phyloP scores from a whole-genome alignment of 306 rosid genomes.

The Potentilla sterilis region DNA sequence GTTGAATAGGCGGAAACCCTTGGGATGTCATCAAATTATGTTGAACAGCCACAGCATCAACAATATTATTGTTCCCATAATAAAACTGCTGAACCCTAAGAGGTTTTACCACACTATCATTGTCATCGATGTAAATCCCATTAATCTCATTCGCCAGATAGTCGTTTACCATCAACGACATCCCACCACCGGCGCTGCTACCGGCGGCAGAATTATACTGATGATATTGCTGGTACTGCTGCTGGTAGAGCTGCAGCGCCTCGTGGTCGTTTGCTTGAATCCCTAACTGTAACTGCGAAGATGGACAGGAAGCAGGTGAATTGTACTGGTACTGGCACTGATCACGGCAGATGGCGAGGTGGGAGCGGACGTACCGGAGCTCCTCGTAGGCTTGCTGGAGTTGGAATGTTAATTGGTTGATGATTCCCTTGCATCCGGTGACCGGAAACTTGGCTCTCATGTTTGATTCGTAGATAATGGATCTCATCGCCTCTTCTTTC shows the following conservation, averaged over 20 bases:
- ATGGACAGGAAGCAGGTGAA: not conserved
- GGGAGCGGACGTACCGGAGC: not conserved
- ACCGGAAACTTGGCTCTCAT: conserved; percentile 40
- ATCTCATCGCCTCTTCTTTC: conserved; percentile 51
- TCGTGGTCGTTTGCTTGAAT: not conserved
- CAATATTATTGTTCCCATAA: conserved; percentile 15
- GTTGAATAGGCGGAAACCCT: conserved; percentile 16
- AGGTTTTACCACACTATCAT: conserved; percentile 18
- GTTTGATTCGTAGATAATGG: conserved; percentile 51
- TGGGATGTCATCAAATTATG: conserved; percentile 6
- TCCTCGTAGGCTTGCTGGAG: conserved; percentile 11
- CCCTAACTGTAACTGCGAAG: conserved; percentile 23
- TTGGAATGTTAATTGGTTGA: not conserved
- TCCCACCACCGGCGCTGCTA: not conserved
- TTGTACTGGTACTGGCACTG: conserved; percentile 9
- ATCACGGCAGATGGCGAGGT: conserved; percentile 15
- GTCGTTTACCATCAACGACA: not conserved
- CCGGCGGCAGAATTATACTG: not conserved
- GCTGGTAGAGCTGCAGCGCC: not conserved
- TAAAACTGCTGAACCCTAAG: conserved; percentile 11
- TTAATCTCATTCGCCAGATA: not conserved
- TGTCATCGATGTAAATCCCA: conserved; percentile 18
- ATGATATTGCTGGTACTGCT: conserved; percentile 20
- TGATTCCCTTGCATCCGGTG: conserved; percentile 39
- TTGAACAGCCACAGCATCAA: conserved; percentile 18